Percentiles rank a stretch among this genome's conserved stretches.
Evolutionary conservation across 169 alveolate genomes (phyloP).

Genomic region (Cryptosporidium ryanae): DNA sequence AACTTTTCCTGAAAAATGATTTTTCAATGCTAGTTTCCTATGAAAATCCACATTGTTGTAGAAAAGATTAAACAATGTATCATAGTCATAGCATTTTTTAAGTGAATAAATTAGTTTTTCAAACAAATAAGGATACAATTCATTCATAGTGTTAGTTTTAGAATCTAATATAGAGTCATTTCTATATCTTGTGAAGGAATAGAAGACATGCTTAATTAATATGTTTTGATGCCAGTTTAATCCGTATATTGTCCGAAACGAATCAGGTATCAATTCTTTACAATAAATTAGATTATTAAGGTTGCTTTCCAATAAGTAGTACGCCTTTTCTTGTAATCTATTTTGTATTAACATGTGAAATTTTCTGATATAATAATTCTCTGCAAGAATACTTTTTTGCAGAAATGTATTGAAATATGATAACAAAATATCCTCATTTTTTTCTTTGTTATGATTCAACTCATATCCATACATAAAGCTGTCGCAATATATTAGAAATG

Average conservation of each 20-base stretch:
- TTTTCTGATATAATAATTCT: not conserved
- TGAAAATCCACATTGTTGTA: conserved; percentile 20
- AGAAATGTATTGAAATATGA: conserved; percentile 51
- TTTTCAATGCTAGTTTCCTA: not conserved
- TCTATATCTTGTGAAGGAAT: conserved; percentile 38
- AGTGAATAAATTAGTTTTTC: conserved; percentile 6
- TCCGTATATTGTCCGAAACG: conserved; percentile 36
- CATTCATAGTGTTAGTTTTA: not conserved
- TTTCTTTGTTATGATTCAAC: not conserved
- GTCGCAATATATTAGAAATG: conserved; percentile 45
- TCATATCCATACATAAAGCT: conserved; percentile 19
- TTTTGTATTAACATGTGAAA: conserved; percentile 9
- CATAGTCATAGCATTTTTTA: conserved; percentile 13
- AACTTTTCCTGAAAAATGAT: conserved; percentile 10
- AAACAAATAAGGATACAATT: not conserved
- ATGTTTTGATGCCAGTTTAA: conserved; percentile 67
- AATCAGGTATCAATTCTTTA: conserved; percentile 1
- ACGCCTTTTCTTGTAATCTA: conserved; percentile 66
- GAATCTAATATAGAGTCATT: not conserved
- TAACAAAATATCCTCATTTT: conserved; percentile 19
- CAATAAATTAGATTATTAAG: conserved; percentile 6
- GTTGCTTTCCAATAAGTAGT: conserved; percentile 30
- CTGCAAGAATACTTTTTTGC: not conserved
- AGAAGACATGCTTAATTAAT: conserved; percentile 25
- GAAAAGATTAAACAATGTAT: conserved; percentile 20